Evolutionary conservation across 2,329 filamentous ascomycete species (phyloP).

Genomic region (Diplodia sapinea): DNA sequence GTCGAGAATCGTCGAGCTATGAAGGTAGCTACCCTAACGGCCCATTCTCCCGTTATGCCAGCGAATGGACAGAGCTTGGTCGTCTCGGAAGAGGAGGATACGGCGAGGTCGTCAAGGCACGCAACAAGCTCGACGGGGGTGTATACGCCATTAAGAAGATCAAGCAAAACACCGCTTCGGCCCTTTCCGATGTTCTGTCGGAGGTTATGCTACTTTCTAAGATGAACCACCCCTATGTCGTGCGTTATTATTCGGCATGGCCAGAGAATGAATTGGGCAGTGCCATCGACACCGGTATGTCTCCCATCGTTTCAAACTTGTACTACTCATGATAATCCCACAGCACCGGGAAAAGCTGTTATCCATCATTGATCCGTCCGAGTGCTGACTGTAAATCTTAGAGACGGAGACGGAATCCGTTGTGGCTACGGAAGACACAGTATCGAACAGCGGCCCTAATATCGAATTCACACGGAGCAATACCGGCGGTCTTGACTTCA

Average conservation of each 20-base stretch:
- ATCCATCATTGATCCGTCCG: slow-evolving; percentile 34
- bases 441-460: slow-evolving; percentile 31
- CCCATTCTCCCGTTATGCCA: slow-evolving; percentile 75
- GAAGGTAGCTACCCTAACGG: slow-evolving; percentile 38
- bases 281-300: slow-evolving; percentile 29
- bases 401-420: slow-evolving; percentile 44
- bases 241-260: slow-evolving; percentile 96
- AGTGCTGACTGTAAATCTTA: slow-evolving; percentile 35
- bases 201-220: slow-evolving; percentile 90
- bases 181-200: slow-evolving; percentile 78
- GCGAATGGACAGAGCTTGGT: slow-evolving; percentile 90
- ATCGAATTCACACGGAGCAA: slow-evolving; percentile 69
- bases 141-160: slow-evolving; percentile 98
- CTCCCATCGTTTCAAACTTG: too few species aligned
- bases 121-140: slow-evolving; percentile 90
- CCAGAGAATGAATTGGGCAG: slow-evolving; percentile 68
- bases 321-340: not conserved
- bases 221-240: slow-evolving; percentile 84
- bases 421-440: slow-evolving; percentile 41
- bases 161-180: slow-evolving; percentile 75
- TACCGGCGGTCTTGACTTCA: slow-evolving; percentile 83
- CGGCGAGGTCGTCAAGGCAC: slow-evolving; percentile 92
- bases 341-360: not conserved
- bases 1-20: slow-evolving; percentile 46
- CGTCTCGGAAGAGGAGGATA: slow-evolving; percentile 92